Conservation (phyloP, 176 grass and related monocot genomes). For the Paspalum notatum region DNA sequence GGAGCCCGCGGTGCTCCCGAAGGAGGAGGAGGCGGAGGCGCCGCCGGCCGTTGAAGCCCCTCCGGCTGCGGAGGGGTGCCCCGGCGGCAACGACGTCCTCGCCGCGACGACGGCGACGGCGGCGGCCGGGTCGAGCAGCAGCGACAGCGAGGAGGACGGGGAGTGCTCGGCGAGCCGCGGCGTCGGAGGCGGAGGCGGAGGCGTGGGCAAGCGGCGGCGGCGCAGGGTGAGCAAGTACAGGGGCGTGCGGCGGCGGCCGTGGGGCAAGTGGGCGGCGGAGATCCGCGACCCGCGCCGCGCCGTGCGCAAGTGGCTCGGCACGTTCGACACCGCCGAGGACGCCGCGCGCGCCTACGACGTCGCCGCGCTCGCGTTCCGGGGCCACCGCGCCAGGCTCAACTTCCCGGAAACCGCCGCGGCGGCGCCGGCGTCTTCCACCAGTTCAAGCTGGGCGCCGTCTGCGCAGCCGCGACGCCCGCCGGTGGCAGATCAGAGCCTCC, state of each 20-base stretch:
- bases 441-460: neutral
- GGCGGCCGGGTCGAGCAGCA: slow-evolving; percentile 35
- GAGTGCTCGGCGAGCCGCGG: slow-evolving; percentile 2
- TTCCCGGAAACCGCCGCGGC: slow-evolving; percentile 33
- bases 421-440: neutral
- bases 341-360: slow-evolving; percentile 81
- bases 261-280: slow-evolving; percentile 91
- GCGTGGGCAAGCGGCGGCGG: slow-evolving; percentile 47
- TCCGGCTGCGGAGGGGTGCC: slow-evolving; percentile 45
- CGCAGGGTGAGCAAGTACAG: slow-evolving; percentile 50
- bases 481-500: neutral
- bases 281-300: slow-evolving; percentile 80
- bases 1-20: neutral
- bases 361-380: slow-evolving; percentile 70
- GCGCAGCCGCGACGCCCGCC: neutral
- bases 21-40: neutral
- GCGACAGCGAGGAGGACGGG: slow-evolving; percentile 11
- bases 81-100: no score
- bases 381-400: slow-evolving; percentile 70
- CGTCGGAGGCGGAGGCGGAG: neutral
- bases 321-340: slow-evolving; percentile 77
- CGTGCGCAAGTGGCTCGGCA: slow-evolving; percentile 88
- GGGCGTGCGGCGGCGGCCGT: slow-evolving; percentile 72
- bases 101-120: slow-evolving; percentile 35
- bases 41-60: no score